Percentiles rank a stretch among this genome's conserved stretches.
Conservation (phyloP, 768 basidiomycete genomes). For the Neoboletus magnificus region DNA sequence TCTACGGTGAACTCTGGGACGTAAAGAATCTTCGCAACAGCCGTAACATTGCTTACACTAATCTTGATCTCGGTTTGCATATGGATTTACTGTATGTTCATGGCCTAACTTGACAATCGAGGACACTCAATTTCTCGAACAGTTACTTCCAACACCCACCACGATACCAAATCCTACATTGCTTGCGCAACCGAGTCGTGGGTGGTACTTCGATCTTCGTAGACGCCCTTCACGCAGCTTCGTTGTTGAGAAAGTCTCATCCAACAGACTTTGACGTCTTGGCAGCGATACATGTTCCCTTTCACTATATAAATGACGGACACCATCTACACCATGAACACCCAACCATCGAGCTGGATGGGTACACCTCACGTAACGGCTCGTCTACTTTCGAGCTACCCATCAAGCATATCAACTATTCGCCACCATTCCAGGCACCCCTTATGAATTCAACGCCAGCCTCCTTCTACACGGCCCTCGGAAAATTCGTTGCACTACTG, state of each 20-base stretch:
- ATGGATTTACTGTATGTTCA: slow-evolving; percentile 86
- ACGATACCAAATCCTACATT: slow-evolving; percentile 89
- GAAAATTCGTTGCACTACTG: slow-evolving; percentile 55
- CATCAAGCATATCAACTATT: slow-evolving; percentile 80
- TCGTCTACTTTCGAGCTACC: slow-evolving; percentile 10
- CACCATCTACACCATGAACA: slow-evolving; percentile 76
- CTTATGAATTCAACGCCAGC: slow-evolving; percentile 49
- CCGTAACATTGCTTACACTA: slow-evolving; percentile 93
- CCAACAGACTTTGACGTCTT: slow-evolving; percentile 58
- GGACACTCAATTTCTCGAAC: slow-evolving; percentile 4
- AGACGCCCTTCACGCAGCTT: slow-evolving; percentile 69
- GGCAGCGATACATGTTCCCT: slow-evolving; percentile 64
- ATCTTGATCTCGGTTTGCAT: slow-evolving; percentile 82
- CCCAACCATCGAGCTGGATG: slow-evolving; percentile 67
- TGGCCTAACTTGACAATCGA: background rate
- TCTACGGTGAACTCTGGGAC: slow-evolving; percentile 89
- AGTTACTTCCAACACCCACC: slow-evolving; percentile 93
- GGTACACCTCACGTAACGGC: slow-evolving; percentile 10
- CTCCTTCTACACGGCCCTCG: slow-evolving; percentile 61
- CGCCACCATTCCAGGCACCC: slow-evolving; percentile 92
- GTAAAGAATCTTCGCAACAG: slow-evolving; percentile 73
- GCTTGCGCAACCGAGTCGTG: slow-evolving; percentile 74
- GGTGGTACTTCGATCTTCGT: slow-evolving; percentile 88
- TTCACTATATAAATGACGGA: slow-evolving; percentile 89
- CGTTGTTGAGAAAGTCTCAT: slow-evolving; percentile 42